Evolutionary conservation across 148 eudicot genomes (phyloP).

Genomic region (Chenopodium album): DNA sequence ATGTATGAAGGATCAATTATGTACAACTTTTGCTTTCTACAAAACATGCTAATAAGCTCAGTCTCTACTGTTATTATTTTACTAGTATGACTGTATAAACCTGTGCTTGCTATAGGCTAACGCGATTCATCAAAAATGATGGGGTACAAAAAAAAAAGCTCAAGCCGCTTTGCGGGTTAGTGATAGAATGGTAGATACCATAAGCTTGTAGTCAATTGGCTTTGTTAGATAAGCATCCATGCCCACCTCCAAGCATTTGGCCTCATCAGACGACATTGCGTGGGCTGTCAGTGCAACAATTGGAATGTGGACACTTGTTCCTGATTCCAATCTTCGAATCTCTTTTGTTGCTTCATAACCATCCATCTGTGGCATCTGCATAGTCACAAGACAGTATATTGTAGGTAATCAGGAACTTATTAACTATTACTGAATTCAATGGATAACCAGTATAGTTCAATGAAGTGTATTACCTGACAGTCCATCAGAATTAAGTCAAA

Average conservation of each 20-base stretch:
- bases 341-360: slow-evolving; percentile 98
- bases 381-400: background rate
- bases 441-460: background rate
- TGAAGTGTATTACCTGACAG: slow-evolving; percentile 64
- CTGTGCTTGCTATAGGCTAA: slow-evolving; percentile 13
- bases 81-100: background rate
- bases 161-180: slow-evolving; percentile 41
- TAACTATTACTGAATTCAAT: background rate
- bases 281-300: slow-evolving; percentile 95
- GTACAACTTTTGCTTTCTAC: slow-evolving; percentile 8
- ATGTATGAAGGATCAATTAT: background rate
- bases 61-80: background rate
- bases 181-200: slow-evolving; percentile 87
- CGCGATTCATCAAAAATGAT: background rate
- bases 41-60: background rate
- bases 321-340: slow-evolving; percentile 61
- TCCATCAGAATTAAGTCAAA: slow-evolving; percentile 90
- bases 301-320: slow-evolving; percentile 59
- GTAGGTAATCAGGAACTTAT: background rate
- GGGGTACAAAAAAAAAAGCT: background rate
- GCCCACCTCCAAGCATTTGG: slow-evolving; percentile 87
- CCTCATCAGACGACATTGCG: slow-evolving; percentile 94
- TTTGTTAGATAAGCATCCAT: slow-evolving; percentile 98
- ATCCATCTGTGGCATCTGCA: slow-evolving; percentile 99
- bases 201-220: slow-evolving; percentile 80